Evolutionary conservation across 345 rosid genomes (phyloP).

Genomic region (Salix viminalis): DNA sequence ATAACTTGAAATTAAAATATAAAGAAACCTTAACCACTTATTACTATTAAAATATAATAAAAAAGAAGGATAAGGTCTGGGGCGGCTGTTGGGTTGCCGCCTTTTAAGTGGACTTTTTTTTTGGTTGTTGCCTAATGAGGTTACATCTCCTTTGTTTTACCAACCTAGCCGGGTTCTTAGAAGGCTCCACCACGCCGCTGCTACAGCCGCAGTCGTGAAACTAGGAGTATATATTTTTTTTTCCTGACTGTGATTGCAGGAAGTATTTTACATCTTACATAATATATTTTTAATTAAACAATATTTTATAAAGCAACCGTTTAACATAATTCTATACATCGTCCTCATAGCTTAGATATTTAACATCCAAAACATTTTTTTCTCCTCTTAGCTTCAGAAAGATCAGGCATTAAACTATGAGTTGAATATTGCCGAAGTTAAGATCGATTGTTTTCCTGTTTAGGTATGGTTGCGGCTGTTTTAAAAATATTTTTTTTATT

Average conservation of each 20-base stretch:
- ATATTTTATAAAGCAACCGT: too few species aligned
- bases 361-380: neutral
- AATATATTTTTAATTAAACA: too few species aligned
- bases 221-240: neutral
- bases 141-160: slow-evolving; percentile 16
- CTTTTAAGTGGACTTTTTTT: slow-evolving; percentile 26
- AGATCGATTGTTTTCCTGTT: neutral
- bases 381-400: neutral
- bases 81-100: slow-evolving; percentile 27
- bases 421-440: neutral
- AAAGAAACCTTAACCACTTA: neutral
- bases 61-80: slow-evolving; percentile 10
- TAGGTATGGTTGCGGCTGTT: too few species aligned
- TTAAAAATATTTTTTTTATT: too few species aligned
- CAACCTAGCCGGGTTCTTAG: neutral
- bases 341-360: too few species aligned
- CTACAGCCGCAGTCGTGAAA: neutral
- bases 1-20: slow-evolving; percentile 1
- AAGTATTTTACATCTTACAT: too few species aligned
- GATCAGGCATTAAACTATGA: neutral
- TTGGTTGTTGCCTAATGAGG: slow-evolving; percentile 14
- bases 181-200: neutral
- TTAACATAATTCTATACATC: too few species aligned
- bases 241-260: too few species aligned
- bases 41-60: neutral